Evolutionary conservation across 495 filamentous ascomycete species (phyloP).

Genomic region (Penicillium goetzii): DNA sequence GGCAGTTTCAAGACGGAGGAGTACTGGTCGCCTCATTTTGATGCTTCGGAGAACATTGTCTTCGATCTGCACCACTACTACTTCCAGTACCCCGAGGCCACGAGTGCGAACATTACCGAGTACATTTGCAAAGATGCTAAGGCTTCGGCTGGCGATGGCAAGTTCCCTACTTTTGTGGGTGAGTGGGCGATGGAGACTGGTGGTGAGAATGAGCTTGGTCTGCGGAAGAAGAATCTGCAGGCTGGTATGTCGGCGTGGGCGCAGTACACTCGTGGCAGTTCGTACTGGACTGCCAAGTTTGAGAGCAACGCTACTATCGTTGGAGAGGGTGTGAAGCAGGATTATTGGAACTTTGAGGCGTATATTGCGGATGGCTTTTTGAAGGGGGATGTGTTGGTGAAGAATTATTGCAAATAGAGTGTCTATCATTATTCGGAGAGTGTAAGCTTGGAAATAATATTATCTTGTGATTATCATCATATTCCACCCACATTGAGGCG

Average conservation of each 20-base stretch:
- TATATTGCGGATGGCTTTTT: conserved; percentile 25
- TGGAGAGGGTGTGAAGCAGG: conserved; percentile 28
- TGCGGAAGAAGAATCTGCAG: conserved; percentile 32
- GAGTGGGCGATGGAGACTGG: conserved; percentile 37
- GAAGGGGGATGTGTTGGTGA: background rate
- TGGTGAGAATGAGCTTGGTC: conserved; percentile 26
- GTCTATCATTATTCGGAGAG: background rate
- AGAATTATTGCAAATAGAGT: conserved; percentile 4
- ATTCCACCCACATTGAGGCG: background rate
- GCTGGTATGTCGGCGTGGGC: conserved; percentile 28
- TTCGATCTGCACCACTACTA: conserved; percentile 41
- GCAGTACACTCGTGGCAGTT: conserved; percentile 29
- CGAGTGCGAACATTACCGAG: conserved; percentile 28
- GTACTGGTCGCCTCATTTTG: conserved; percentile 32
- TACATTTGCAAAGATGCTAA: conserved; percentile 29
- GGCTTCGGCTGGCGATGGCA: conserved; percentile 26
- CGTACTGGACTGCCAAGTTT: conserved; percentile 37
- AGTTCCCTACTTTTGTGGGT: conserved; percentile 38
- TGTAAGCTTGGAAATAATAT: background rate
- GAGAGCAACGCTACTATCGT: conserved; percentile 26
- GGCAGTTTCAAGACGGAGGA: conserved; percentile 33
- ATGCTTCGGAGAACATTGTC: conserved; percentile 29
- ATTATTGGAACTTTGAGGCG: conserved; percentile 35
- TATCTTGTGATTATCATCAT: background rate
- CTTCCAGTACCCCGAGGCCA: conserved; percentile 31